Evolutionary conservation across 2,329 filamentous ascomycete genomes (phyloP), one percentile per base, ranked within the genome.

Genomic region (Albophoma yamanashiensis): DNA sequence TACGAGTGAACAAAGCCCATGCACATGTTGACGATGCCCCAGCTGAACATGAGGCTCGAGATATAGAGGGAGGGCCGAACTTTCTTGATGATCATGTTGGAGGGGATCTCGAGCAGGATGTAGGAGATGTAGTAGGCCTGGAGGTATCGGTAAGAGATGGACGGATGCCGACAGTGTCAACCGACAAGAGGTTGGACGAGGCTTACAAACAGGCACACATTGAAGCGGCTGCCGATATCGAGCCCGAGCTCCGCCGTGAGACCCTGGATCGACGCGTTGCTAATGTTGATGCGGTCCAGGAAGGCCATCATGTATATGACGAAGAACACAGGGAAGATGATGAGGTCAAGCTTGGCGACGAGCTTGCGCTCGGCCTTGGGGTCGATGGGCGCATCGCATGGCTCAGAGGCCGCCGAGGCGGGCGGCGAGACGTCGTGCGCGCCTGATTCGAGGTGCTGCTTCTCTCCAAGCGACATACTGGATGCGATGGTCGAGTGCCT

Each of bases 261-360:
- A 45, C 78, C 74, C 63, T 77, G 70, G 59, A 80, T 77, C 56
- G 71, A 69, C 11, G 77, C 77, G 68, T 81, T 80, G 68, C 75
- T 75, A 59, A 79, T 78, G 63, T 79, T 78, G 63, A 72, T 75
- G 40, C 76, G 73, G 55, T 78, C 76, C 25, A 78, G 66, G 60
- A 76, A 77, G 9, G 74, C 74, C 67, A 78, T 70, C 61, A 74
- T 69, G 63, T 76, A 76, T 55, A 78, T 68, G 58, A 77, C 50
- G 57, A 75, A 76, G 25, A 78, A 69, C 38, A 74, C 69, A 1
- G 76, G 76, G 53, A 71, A 74, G 59, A 78, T 69, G 60, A 69
- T 68, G 4, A 75, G 62, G 62, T 79, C 76, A 39, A 77, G 71
- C 68, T 78, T 79, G 62, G 65, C 65, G 17, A 77, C 61, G 2